phyloP scores from a whole-genome alignment of 2,329 filamentous ascomycete genomes.

The Lachnellula arida region DNA sequence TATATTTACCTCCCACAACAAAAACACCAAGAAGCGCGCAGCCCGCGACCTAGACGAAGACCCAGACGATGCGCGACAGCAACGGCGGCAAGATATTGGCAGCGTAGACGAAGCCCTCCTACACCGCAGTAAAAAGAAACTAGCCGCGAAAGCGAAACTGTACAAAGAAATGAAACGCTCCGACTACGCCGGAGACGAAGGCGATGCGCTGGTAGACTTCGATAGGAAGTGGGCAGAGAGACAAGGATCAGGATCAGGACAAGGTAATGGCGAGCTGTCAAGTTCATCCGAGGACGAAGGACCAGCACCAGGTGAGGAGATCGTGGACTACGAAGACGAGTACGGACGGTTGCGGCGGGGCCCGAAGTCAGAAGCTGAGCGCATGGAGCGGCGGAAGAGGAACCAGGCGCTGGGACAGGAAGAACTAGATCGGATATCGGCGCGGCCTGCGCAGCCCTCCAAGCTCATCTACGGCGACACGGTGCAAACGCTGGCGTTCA shows the following conservation, averaged over 20 bases:
- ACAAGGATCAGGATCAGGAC: constrained; percentile 48
- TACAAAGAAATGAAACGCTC: constrained; percentile 90
- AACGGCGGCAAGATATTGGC: constrained; percentile 49
- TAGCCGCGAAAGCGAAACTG: constrained; percentile 84
- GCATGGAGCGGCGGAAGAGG: constrained; percentile 52
- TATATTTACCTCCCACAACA: constrained; percentile 65
- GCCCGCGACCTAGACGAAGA: constrained; percentile 50
- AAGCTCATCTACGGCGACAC: constrained; percentile 81
- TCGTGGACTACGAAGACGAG: constrained; percentile 88
- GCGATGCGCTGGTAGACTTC: constrained; percentile 79
- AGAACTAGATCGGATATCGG: constrained; percentile 65
- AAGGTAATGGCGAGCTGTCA: constrained; percentile 25
- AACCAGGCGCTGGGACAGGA: constrained; percentile 51
- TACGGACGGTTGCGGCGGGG: constrained; percentile 78
- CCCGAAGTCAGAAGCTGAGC: constrained; percentile 63
- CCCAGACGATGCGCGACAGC: constrained; percentile 44
- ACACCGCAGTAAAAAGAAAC: constrained; percentile 66
- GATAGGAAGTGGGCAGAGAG: constrained; percentile 79
- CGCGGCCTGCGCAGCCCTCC: constrained; percentile 59
- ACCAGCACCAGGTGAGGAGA: constrained; percentile 43
- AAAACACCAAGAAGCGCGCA: constrained; percentile 57
- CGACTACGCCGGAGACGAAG: constrained; percentile 63
- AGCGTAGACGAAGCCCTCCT: constrained; percentile 51
- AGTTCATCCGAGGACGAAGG: constrained; percentile 61
- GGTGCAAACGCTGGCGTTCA: constrained; percentile 79